A percentile compares a stretch with the other conserved stretches of the same genome.
Conservation (phyloP, 2,329 filamentous ascomycete genomes). For the Colletotrichum abscissum region DNA sequence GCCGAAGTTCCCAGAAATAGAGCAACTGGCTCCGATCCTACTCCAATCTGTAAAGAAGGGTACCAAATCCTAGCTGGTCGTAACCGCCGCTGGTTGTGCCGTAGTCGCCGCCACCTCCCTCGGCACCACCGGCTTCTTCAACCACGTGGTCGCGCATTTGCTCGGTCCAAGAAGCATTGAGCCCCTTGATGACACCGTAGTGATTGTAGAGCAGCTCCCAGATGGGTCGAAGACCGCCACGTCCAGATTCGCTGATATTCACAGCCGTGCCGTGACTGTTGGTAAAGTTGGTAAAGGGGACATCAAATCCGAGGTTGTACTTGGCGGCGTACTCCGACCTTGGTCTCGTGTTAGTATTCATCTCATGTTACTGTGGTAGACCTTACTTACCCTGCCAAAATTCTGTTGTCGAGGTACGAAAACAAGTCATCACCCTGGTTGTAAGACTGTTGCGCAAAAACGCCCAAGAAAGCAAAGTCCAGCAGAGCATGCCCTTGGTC, state of each 20-base stretch:
- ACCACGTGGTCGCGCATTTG: slow-evolving; percentile 49
- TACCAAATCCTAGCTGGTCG: slow-evolving; percentile 49
- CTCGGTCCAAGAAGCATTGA: slow-evolving; percentile 50
- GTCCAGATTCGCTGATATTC: slow-evolving; percentile 44
- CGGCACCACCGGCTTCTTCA: slow-evolving; percentile 47
- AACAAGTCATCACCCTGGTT: slow-evolving; percentile 57
- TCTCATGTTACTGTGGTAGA: slow-evolving; percentile 1
- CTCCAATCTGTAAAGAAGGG: slow-evolving; percentile 39
- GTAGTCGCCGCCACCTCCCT: slow-evolving; percentile 58
- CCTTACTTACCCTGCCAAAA: slow-evolving; percentile 47
- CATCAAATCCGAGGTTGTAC: slow-evolving; percentile 54
- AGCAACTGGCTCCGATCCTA: not conserved
- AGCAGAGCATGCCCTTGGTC: slow-evolving; percentile 58
- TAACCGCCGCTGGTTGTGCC: slow-evolving; percentile 52
- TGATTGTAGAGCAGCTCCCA: slow-evolving; percentile 54
- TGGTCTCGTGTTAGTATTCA: slow-evolving; percentile 9
- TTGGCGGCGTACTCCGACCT: slow-evolving; percentile 51
- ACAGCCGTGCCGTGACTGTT: slow-evolving; percentile 50
- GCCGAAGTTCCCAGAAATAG: not conserved
- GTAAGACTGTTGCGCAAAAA: slow-evolving; percentile 53
- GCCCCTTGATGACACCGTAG: slow-evolving; percentile 50
- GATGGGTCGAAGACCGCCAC: slow-evolving; percentile 50
- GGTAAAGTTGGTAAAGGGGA: slow-evolving; percentile 53
- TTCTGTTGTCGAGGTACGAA: slow-evolving; percentile 44
- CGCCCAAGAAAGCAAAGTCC: slow-evolving; percentile 51